A percentile compares a stretch with the other conserved stretches of the same genome.
phyloP scores from a whole-genome alignment of 352 stramenopile genomes.

The Phytophthora lateralis region DNA sequence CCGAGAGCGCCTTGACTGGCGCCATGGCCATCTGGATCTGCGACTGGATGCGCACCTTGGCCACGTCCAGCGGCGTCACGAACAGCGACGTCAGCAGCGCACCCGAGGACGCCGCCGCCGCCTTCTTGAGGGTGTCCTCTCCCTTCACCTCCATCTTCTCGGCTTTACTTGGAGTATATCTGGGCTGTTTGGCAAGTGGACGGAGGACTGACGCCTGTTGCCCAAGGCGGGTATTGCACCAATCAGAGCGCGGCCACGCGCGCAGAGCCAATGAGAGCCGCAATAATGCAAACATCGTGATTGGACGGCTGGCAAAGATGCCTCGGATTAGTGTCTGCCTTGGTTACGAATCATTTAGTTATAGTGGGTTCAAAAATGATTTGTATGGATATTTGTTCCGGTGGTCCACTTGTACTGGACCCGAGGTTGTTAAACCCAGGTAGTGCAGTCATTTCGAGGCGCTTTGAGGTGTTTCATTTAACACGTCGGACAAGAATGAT shows the following conservation, averaged over 20 bases:
- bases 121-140: conserved; percentile 70
- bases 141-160: conserved; percentile 26
- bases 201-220: not conserved
- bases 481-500: conserved; percentile 17
- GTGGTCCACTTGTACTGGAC: conserved; percentile 1
- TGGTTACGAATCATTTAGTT: not conserved
- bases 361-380: not conserved
- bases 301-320: conserved; percentile 19
- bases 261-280: conserved; percentile 25
- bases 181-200: conserved; percentile 21
- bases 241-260: conserved; percentile 29
- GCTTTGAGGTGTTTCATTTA: not conserved
- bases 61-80: conserved; percentile 83
- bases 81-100: conserved; percentile 85
- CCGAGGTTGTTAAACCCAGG: not conserved
- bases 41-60: conserved; percentile 81
- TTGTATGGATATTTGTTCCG: not conserved
- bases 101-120: conserved; percentile 63
- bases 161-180: conserved; percentile 6
- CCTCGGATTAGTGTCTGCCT: not conserved
- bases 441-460: conserved; percentile 7
- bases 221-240: conserved; percentile 21
- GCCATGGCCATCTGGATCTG: conserved; percentile 50
- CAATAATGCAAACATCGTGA: conserved; percentile 6
- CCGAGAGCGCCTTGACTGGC: conserved; percentile 16